A percentile compares a stretch with the other conserved stretches of the same genome.
Evolutionary conservation across 148 eudicot species (phyloP).

Genomic region (Polygonum aviculare): DNA sequence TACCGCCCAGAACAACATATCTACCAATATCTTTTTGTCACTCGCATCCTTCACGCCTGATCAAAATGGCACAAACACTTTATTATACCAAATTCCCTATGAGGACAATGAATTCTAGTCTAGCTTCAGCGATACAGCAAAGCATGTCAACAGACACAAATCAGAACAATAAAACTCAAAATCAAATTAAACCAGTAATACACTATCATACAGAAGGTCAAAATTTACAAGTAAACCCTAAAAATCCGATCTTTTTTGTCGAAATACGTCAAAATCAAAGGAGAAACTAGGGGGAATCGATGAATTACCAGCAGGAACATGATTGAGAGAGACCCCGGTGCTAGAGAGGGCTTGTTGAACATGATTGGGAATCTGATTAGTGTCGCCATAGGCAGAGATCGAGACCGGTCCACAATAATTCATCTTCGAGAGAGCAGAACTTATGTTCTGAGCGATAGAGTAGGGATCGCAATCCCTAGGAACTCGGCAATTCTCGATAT

Average conservation of each 20-base stretch:
- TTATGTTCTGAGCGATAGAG: constrained; percentile 61
- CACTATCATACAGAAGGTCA: neutral
- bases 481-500: constrained; percentile 69
- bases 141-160: neutral
- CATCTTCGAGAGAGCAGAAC: constrained; percentile 34
- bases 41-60: constrained; percentile 93
- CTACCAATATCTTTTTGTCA: constrained; percentile 91
- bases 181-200: neutral
- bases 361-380: constrained; percentile 29
- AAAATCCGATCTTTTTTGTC: neutral
- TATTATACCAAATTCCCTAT: neutral
- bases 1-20: constrained; percentile 96
- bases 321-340: constrained; percentile 44
- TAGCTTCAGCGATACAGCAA: too few relatives aligned
- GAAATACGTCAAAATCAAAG: neutral
- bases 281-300: neutral
- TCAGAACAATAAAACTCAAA: neutral
- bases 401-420: constrained; percentile 56
- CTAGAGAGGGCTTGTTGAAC: constrained; percentile 49
- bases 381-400: constrained; percentile 56
- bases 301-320: constrained; percentile 48
- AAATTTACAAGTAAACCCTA: neutral
- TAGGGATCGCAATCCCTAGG: constrained; percentile 53
- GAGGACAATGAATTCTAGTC: too few relatives aligned
- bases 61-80: neutral